phyloP scores from a whole-genome alignment of 306 rosid genomes.

The Bauhinia variegata region DNA sequence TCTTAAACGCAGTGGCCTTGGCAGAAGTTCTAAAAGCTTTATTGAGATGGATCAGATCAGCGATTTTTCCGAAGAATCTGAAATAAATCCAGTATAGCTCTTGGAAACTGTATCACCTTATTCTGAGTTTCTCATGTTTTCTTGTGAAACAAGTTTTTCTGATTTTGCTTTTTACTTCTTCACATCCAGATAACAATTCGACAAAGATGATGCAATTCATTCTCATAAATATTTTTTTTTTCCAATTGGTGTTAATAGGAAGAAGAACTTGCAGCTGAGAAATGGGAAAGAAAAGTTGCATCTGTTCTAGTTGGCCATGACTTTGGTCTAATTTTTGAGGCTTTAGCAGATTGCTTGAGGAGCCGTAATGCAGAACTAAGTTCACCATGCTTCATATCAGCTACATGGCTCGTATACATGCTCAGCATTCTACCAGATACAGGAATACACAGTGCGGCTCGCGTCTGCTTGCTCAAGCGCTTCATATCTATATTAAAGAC shows the following conservation, averaged over 20 bases:
- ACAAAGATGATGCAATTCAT: conserved; percentile 3
- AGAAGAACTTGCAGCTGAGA: conserved; percentile 75
- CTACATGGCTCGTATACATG: conserved; percentile 88
- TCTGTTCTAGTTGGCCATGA: conserved; percentile 79
- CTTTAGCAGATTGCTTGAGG: conserved; percentile 84
- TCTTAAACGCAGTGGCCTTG: conserved; percentile 75
- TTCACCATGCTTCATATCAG: conserved; percentile 72
- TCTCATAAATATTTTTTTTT: conserved; percentile 3
- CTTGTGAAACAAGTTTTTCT: conserved; percentile 3
- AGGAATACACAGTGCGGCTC: conserved; percentile 80
- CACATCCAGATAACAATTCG: not conserved
- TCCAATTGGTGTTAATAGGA: conserved; percentile 50
- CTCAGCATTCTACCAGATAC: conserved; percentile 79
- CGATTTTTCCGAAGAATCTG: conserved; percentile 48
- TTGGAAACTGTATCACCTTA: conserved; percentile 16
- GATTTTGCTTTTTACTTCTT: conserved; percentile 8
- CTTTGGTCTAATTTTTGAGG: conserved; percentile 84
- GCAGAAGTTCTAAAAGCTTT: no score
- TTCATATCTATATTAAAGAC: conserved; percentile 68
- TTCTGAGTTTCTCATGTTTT: conserved; percentile 19
- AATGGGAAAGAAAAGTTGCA: conserved; percentile 91
- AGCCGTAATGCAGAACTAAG: conserved; percentile 61
- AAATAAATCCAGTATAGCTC: conserved; percentile 55
- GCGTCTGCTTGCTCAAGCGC: conserved; percentile 70
- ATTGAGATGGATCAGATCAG: conserved; percentile 50